Evolutionary conservation across 371 early-diverging fungal genomes (phyloP), one percentile per base, ranked within the genome.

Genomic region (Mortierella sp.): DNA sequence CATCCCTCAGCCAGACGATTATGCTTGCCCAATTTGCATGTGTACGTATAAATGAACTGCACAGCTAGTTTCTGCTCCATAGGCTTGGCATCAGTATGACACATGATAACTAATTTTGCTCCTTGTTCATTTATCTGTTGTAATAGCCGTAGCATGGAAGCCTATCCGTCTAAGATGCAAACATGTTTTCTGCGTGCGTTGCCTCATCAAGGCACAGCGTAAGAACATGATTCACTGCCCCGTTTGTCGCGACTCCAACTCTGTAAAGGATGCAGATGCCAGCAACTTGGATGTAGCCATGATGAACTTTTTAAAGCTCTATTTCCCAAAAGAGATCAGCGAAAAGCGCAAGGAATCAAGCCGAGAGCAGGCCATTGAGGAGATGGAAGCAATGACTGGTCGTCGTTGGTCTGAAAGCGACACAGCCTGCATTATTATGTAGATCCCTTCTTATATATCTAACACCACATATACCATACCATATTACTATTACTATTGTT

Each of bases 1-100:
- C 35, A 89, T 94, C 66, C 94, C 94, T 8, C 94, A 95, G 70
- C 89, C 92, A 11, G 93, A 93, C 64, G 95, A 95, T 75, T 93
- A 93, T 72, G 30, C 76, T 9, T 91, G 91, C 57, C 90, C 90
- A 14, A 87, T 91, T 72, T 91, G 91, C 77, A 76, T 83, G 67
- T 80, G 89, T 89, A 85, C 83, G 85, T 80, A 37, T 20, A 3
- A 22, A 22, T 45, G 47, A 62, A 47, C 18, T 32, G 35, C 0
- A 35, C 35, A 35, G 6, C 35, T 8, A 35, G 3, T 35, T 35
- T 35, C 35, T 35, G 35, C 35, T 35, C 35, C 35, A 35, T 1
- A 5, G 35, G 35, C 6, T n/a, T n/a, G n/a, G 6, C 35, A 5
- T 35, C 35, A 35, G 6, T 35, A 2, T 35, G 35, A 35, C 35